These are phyloP conservation scores for Blastocystis hominis DNA, from an alignment of 352 stramenopile species.

Conservation along the genomic window DNA sequence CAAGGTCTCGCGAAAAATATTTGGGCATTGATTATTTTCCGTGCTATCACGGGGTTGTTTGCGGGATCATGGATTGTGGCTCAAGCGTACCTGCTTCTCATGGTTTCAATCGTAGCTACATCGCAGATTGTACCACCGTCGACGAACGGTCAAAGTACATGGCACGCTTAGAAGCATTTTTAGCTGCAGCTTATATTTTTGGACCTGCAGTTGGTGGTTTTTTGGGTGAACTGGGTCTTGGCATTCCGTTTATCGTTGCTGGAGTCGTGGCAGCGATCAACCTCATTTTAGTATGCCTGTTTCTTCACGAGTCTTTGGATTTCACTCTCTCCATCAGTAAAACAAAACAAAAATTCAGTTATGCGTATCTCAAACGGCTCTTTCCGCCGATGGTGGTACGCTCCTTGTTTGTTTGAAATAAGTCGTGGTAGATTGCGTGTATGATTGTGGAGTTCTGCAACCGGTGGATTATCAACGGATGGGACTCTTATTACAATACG, in stretches of 20 bases:
- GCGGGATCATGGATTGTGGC: slow-evolving; percentile 42
- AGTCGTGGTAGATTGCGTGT: background rate
- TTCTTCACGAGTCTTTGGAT: slow-evolving; percentile 34
- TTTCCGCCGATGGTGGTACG: background rate
- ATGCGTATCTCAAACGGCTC: background rate
- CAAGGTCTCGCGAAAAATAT: slow-evolving; percentile 25
- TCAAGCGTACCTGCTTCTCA: background rate
- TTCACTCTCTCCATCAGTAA: background rate
- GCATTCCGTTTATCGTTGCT: slow-evolving; percentile 25
- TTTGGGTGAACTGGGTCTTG: slow-evolving; percentile 4
- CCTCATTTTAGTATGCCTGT: slow-evolving; percentile 20
- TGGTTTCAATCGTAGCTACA: background rate
- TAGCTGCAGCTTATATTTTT: slow-evolving; percentile 37
- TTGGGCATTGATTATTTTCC: background rate
- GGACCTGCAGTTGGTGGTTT: slow-evolving; percentile 44
- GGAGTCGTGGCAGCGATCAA: background rate
- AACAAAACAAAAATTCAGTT: too few species aligned
- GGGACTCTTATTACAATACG: slow-evolving; percentile 34
- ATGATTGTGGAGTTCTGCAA: slow-evolving; percentile 47
- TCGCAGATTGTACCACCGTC: slow-evolving; percentile 39
- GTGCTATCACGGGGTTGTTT: slow-evolving; percentile 6
- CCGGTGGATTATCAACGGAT: slow-evolving; percentile 19
- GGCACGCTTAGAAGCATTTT: slow-evolving; percentile 9
- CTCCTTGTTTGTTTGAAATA: background rate
- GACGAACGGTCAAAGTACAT: slow-evolving; percentile 37